Evolutionary conservation across 176 grass and related monocot genomes (phyloP), one percentile per base, ranked within the genome.

Genomic region (Rhynchospora pubera): DNA sequence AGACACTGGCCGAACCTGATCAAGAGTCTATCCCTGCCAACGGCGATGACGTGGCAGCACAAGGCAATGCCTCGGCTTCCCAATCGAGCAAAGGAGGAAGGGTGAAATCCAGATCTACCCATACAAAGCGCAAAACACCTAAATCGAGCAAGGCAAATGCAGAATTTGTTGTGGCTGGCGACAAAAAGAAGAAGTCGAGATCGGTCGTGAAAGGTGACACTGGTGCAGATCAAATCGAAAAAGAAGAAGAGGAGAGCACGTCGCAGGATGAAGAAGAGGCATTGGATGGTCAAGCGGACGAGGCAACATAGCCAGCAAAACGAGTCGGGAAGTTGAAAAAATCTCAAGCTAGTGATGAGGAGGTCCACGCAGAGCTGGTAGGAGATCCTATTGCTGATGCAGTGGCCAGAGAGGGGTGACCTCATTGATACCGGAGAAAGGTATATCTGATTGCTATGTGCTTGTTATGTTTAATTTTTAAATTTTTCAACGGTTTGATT

Each of bases 391-490:
- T 97, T 62, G 81, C 71, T 7, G 55, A 78, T 5, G 81, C 22
- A 0, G 94, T 90, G 83, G 91, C 89, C 3, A 90, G 71, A 44
- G 6, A n/a, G 39, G 63, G 46, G 53, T 97, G 94, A 91, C 91
- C 94, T 1, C 68, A 93, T 3, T 83, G 91, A 65, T 97, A 94
- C 60, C 48, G 77, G 18, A 63, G 46, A 79, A 83, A 82, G 79
- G 87, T 52, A 52, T 85, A 85, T 1, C 7, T 56, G 59, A 61
- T 55, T 34, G 3, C 32, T 16, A 7, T 42, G 11, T 47, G 10
- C 6, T 50, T 71, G 13, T 45, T 68, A 57, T 71, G 6, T 28
- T 9, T 7, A 23, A 16, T n/a, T 8, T 13, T 77, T 28, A 15
- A 70, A 16, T 18, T 22, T 11, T 14, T 16, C 7, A 34, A 34